Conservation (phyloP, 257 asterid genomes). For the Thymus quinquecostatus region DNA sequence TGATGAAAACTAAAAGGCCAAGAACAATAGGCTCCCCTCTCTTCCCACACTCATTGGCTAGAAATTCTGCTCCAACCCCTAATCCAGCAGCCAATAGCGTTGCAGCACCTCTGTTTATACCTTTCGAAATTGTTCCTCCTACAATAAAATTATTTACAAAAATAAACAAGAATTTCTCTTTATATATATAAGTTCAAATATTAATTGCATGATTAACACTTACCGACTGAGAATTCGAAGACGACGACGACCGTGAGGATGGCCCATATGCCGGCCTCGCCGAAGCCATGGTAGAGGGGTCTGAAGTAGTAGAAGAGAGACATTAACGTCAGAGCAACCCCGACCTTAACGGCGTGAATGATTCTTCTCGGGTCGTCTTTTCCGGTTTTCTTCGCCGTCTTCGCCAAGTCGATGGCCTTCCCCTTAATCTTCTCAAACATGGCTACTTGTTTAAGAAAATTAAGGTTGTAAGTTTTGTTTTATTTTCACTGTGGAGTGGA, state of each 20-base stretch:
- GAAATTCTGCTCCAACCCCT: slow-evolving; percentile 68
- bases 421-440: slow-evolving; percentile 23
- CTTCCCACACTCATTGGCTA: slow-evolving; percentile 55
- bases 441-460: background rate
- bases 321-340: slow-evolving; percentile 56
- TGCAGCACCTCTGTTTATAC: slow-evolving; percentile 66
- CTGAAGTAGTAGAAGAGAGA: slow-evolving; percentile 59
- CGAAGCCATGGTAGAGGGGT: slow-evolving; percentile 60
- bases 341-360: slow-evolving; percentile 57
- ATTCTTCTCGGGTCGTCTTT: slow-evolving; percentile 69
- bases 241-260: slow-evolving; percentile 63
- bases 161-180: too few species aligned
- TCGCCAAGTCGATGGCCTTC: background rate
- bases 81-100: slow-evolving; percentile 59
- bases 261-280: slow-evolving; percentile 72
- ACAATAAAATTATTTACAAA: background rate
- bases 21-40: slow-evolving; percentile 65
- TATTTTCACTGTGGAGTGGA: too few species aligned
- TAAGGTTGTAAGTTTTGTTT: too few species aligned
- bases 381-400: slow-evolving; percentile 40
- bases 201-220: background rate
- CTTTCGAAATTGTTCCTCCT: slow-evolving; percentile 70
- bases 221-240: slow-evolving; percentile 70
- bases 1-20: slow-evolving; percentile 52
- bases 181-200: too few species aligned